Base-by-base conservation (phyloP, 75 land plant species). In the Pinus tabuliformis region DNA sequence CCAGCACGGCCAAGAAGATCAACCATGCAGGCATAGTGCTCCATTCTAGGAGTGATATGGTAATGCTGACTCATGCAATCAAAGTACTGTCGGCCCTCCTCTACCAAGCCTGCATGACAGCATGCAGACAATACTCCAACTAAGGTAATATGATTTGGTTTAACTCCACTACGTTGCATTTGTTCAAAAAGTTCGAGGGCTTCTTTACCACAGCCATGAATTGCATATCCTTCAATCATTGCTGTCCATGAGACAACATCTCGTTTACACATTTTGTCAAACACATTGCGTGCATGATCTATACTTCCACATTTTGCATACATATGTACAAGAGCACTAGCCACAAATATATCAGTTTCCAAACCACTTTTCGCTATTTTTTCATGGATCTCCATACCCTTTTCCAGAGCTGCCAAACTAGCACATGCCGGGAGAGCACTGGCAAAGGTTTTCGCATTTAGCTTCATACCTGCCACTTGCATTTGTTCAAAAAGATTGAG, bases 181-280 rank as follows among this genome's bases (percentile, higher is more conserved):
- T 77, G 73, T 3, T 80, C 28, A 65, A 91, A 93, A 22, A 87
- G 59, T 73, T 86, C 77, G 22, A 92, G 57, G 21, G 98, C 96
- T 54, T 81, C 79, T n/a, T 76, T 64, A 30, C 83, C 89, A 75
- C 81, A 62, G 22, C 96, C 93, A 78, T 90, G 83, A 80, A 88
- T 85, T 33, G 91, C 88, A 73, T 83, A 86, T 36, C 89, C 96
- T 0, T 89, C 75, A 39, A 95, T 84, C 78, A 95, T 86, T 18
- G 96, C 81, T 63, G 87, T 95, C 98, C 98, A 95, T 39, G 96
- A 83, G 16, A 93, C 83, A 39, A 91, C 83, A 80, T 90, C 89
- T 18, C 68, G 61, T 24, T 81, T 76, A 21, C 24, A 75, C 89
- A 89, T 90, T 45, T 80, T 78, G 36, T 73, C 62, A 56, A 94